Conservation (phyloP, 257 asterid species). For the Eustoma russellianum region DNA sequence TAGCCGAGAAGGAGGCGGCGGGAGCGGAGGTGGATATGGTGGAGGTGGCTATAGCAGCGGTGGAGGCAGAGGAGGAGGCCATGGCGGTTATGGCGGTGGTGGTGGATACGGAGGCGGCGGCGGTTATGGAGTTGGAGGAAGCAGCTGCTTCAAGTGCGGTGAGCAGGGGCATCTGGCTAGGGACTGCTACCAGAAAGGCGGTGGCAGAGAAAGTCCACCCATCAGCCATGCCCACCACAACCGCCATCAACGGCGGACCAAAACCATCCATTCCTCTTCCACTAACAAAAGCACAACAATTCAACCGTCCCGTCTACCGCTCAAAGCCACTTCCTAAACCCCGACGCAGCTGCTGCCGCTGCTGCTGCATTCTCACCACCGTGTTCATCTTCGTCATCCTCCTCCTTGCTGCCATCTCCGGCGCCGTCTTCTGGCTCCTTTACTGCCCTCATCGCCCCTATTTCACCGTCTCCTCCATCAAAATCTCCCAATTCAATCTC, state of each 20-base stretch:
- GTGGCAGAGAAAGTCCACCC: slow-evolving; percentile 65
- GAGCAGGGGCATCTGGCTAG: too few relatives aligned
- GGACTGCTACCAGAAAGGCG: too few relatives aligned
- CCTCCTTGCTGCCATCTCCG: slow-evolving; percentile 59
- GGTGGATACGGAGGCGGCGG: too few relatives aligned
- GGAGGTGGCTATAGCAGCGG: too few relatives aligned
- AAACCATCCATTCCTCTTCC: slow-evolving; percentile 36
- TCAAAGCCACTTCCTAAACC: slow-evolving; percentile 66
- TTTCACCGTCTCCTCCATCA: slow-evolving; percentile 56
- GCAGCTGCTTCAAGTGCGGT: too few relatives aligned
- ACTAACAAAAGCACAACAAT: slow-evolving; percentile 53
- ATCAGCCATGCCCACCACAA: slow-evolving; percentile 45
- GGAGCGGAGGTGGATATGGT: too few relatives aligned
- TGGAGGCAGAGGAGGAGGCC: too few relatives aligned
- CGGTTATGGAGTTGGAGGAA: too few relatives aligned
- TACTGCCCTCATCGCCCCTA: slow-evolving; percentile 87
- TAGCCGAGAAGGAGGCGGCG: too few relatives aligned
- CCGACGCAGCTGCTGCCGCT: slow-evolving; percentile 52
- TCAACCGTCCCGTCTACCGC: slow-evolving; percentile 68
- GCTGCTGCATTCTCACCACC: slow-evolving; percentile 73
- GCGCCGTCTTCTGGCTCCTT: slow-evolving; percentile 50
- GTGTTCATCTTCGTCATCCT: slow-evolving; percentile 33
- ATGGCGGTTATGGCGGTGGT: too few relatives aligned
- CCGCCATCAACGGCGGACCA: slow-evolving; percentile 17
- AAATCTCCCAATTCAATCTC: slow-evolving; percentile 68